phyloP scores from a whole-genome alignment of 2,329 filamentous ascomycete species.

The Fusarium globosum region DNA sequence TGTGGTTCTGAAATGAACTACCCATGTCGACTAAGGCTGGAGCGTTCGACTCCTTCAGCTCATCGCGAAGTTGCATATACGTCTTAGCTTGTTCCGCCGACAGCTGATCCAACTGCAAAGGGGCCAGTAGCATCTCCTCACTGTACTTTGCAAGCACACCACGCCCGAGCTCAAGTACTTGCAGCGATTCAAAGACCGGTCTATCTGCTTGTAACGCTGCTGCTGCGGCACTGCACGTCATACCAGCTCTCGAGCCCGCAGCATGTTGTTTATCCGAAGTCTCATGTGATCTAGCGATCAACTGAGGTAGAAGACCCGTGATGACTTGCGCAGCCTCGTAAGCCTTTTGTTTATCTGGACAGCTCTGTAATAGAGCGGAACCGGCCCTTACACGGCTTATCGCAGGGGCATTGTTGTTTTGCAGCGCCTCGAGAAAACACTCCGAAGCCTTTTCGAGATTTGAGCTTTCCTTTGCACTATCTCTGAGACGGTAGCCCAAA shows the following conservation, averaged over 20 bases:
- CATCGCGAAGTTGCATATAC: neutral
- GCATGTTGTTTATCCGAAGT: neutral
- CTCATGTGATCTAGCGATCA: neutral
- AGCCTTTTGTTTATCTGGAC: neutral
- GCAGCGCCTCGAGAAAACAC: too few species aligned
- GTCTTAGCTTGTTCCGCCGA: accelerated
- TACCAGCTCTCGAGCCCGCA: neutral
- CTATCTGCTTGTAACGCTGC: neutral
- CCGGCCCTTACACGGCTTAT: too few species aligned
- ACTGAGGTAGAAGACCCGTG: neutral
- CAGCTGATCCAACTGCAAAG: accelerated
- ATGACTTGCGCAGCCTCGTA: neutral
- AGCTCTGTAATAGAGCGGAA: neutral
- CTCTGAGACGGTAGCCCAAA: too few species aligned
- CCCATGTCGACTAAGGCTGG: accelerated
- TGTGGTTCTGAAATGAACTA: accelerated
- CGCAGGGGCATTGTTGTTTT: too few species aligned
- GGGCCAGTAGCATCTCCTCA: accelerated
- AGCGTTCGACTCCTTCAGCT: accelerated
- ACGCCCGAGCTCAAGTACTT: neutral
- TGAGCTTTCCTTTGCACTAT: too few species aligned
- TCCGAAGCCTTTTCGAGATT: too few species aligned
- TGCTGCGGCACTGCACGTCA: neutral
- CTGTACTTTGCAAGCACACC: neutral
- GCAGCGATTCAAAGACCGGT: neutral